These are phyloP conservation scores for Phytopythium chamaehyphon DNA, from an alignment of 352 stramenopile species.

Conservation along the genomic window DNA sequence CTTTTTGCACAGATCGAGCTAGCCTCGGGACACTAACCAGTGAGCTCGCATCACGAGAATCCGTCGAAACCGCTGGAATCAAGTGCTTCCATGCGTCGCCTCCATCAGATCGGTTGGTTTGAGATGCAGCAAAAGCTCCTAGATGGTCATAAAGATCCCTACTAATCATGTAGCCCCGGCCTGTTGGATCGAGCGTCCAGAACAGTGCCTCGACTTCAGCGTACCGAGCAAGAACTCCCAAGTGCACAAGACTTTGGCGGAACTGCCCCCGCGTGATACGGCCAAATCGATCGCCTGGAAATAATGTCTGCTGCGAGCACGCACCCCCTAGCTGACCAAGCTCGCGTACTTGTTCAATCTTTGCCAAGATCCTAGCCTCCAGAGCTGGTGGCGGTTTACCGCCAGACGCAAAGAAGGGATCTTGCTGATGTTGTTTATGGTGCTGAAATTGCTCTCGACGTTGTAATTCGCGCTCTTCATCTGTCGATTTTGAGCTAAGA, in stretches of 20 bases:
- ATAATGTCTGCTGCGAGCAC: conserved; percentile 51
- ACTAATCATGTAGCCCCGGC: conserved; percentile 48
- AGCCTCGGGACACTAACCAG: conserved; percentile 6
- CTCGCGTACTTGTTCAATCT: conserved; percentile 60
- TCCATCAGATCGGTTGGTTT: conserved; percentile 1
- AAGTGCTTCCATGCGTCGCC: conserved; percentile 16
- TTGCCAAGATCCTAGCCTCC: conserved; percentile 52
- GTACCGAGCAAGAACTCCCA: conserved; percentile 57
- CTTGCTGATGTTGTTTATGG: conserved; percentile 20
- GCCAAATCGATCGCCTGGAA: conserved; percentile 66
- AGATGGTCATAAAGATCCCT: conserved; percentile 70
- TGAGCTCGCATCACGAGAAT: neutral
- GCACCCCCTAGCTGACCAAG: conserved; percentile 41
- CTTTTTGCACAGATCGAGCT: conserved; percentile 61
- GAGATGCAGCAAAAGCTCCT: conserved; percentile 23
- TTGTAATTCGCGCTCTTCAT: conserved; percentile 5
- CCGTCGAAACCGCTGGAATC: conserved; percentile 22
- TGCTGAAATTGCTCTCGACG: conserved; percentile 13
- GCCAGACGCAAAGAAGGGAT: conserved; percentile 27
- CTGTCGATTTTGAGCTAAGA: conserved; percentile 8
- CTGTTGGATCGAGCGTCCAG: conserved; percentile 66
- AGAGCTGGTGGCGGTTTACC: conserved; percentile 32
- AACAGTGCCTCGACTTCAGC: conserved; percentile 71
- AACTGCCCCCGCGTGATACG: conserved; percentile 70
- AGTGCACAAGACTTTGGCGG: conserved; percentile 62